A percentile compares a stretch with the other conserved stretches of the same genome.
Conservation (phyloP, 768 basidiomycete species). For the Lactifluus pinguis region DNA sequence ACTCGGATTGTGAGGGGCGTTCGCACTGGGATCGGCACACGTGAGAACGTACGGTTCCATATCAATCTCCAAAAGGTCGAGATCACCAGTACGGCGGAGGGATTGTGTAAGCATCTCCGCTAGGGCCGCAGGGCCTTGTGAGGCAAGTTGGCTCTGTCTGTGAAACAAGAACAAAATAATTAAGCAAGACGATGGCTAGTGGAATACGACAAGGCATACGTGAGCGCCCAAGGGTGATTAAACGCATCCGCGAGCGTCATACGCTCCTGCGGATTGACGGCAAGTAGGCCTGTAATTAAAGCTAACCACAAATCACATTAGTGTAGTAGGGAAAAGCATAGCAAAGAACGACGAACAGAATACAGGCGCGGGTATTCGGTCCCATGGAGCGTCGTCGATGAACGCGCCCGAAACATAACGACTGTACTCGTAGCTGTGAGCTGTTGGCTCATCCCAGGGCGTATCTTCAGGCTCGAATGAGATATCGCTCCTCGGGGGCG, state of each 20-base stretch:
- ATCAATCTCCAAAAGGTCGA: slow-evolving; percentile 59
- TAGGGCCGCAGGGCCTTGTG: slow-evolving; percentile 40
- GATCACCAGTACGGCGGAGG: slow-evolving; percentile 62
- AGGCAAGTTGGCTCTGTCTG: slow-evolving; percentile 65
- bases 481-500: neutral
- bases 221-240: slow-evolving; percentile 65
- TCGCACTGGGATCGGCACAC: neutral
- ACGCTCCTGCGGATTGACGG: slow-evolving; percentile 57
- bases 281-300: slow-evolving; percentile 65
- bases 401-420: slow-evolving; percentile 68
- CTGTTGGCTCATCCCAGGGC: slow-evolving; percentile 93
- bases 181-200: neutral
- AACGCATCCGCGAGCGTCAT: slow-evolving; percentile 51
- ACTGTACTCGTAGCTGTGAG: slow-evolving; percentile 67
- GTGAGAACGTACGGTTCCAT: slow-evolving; percentile 29
- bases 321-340: neutral
- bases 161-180: neutral
- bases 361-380: slow-evolving; percentile 41
- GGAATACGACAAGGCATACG: slow-evolving; percentile 30
- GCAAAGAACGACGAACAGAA: slow-evolving; percentile 47
- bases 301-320: slow-evolving; percentile 36
- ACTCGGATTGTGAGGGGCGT: neutral
- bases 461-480: slow-evolving; percentile 52
- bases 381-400: slow-evolving; percentile 75
- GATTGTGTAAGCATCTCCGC: slow-evolving; percentile 64